Evolutionary conservation across 2,329 filamentous ascomycete genomes (phyloP), one percentile per base, ranked within the genome.

Genomic region (Botrytis deweyae): DNA sequence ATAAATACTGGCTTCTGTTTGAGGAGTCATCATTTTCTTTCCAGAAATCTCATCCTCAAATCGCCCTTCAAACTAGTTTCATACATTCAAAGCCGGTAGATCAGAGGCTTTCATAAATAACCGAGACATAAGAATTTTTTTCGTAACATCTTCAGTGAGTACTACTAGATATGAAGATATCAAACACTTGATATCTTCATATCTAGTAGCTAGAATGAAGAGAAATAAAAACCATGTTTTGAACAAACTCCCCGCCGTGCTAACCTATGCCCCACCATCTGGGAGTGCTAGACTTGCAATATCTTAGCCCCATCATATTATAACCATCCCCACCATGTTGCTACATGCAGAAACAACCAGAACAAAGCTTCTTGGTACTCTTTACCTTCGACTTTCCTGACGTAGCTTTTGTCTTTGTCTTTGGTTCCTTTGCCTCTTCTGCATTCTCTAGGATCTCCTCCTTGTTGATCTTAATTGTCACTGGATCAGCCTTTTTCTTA

Each of bases 381-480:
- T n/a, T 38, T 7, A n/a, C 16, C 7, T 22, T 22, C 10, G 4
- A 18, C 8, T 49, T 49, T 44, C 6, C 44, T n/a, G 9, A 10
- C 9, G 9, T 16, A 4, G 16, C 1, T 1, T 18, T n/a, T 20
- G 25, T 9, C 10, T 38, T 12, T n/a, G 6, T 20, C 14, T 42
- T 9, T 55, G 49, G 5, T 5, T 16, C 5, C 16, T 18, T 4
- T 25, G 22, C 0, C 14, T n/a, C 22, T 6, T 40, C 36, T 14
- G 1, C 1, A 5, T 2, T 20, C 1, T 40, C 20, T 5, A 8
- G 29, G 1, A 18, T 33, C 3, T 25, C 12, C 29, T 18, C 1
- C 9, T 12, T 3, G 1, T 10, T 16, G 14, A n/a, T 25, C 12
- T 18, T 20, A 1, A 7, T n/a, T 9, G 14, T 8, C 33, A n/a